Base-by-base conservation (phyloP, 148 eudicot genomes). In the Rhododendron simsii region DNA sequence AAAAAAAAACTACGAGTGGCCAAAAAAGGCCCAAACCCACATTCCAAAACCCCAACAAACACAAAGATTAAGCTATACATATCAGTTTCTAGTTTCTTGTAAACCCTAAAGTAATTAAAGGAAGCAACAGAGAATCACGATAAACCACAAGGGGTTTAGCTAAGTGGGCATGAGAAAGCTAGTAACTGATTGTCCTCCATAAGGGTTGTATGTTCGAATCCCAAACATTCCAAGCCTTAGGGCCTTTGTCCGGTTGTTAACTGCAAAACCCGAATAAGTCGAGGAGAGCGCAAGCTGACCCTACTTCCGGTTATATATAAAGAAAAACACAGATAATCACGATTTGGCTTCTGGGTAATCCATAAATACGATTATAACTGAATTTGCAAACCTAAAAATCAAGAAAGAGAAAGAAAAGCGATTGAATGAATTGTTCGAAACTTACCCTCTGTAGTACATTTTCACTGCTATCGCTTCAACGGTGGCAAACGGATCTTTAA, bases 371-470 rank as follows among this genome's bases (percentile, higher is more conserved):
- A n/a, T 65, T n/a, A 2, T 65, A 21, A 59, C 65, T 65, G 30
- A 65, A 65, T 26, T n/a, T 65, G 30, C 73, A 65, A 55, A 65
- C 73, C 30, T n/a, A 65, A n/a, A n/a, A 26, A 65, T 65, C 33
- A 65, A 65, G 33, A 10, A 65, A 65, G 1, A 26, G 61, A 55
- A 16, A 55, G 12, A 5, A 2, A n/a, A n/a, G 73, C 14, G 73
- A 65, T 65, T n/a, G 14, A 10, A n/a, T 10, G 33, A 65, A n/a
- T n/a, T 65, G 26, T 65, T 65, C 1, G 33, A 65, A 28, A 30
- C 76, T 30, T 71, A 71, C 76, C 76, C 76, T 71, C 76, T 71
- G 39, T 71, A 71, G 76, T 28, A 71, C 76, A 71, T 71, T 71
- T 71, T 71, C 76, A 28, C 75, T 69, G 7, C 55, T 11, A 51